These are phyloP conservation scores for Didymella keratinophila DNA, from an alignment of 2,329 filamentous ascomycete genomes.

Conservation along the genomic window DNA sequence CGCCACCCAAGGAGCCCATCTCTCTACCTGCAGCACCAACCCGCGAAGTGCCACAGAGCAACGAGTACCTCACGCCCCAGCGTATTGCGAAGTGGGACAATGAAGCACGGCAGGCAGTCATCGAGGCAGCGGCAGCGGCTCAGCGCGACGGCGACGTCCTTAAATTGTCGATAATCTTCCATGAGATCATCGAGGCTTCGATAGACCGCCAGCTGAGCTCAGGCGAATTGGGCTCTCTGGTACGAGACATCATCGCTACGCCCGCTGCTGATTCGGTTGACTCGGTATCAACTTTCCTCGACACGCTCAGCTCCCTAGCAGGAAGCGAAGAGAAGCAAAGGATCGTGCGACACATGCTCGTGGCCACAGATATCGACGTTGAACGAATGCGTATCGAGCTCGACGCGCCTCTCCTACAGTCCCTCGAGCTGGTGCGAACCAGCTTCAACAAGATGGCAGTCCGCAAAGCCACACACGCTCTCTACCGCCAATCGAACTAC, in stretches of 20 bases:
- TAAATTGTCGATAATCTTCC: constrained; percentile 75
- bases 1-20: constrained; percentile 48
- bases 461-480: constrained; percentile 87
- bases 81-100: constrained; percentile 72
- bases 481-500: constrained; percentile 97
- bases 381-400: constrained; percentile 79
- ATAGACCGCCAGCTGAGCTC: constrained; percentile 73
- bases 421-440: constrained; percentile 81
- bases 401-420: constrained; percentile 78
- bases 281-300: constrained; percentile 73
- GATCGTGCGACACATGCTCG: constrained; percentile 71
- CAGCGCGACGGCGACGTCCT: constrained; percentile 72
- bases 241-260: constrained; percentile 75
- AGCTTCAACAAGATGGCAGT: constrained; percentile 85
- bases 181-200: constrained; percentile 82
- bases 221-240: constrained; percentile 71
- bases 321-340: constrained; percentile 70
- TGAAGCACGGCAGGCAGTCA: constrained; percentile 70
- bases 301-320: constrained; percentile 80
- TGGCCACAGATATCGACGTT: constrained; percentile 75
- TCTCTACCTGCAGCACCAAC: constrained; percentile 19
- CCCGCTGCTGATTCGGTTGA: constrained; percentile 57
- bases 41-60: constrained; percentile 64
- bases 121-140: constrained; percentile 70
- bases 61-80: constrained; percentile 77